Evolutionary conservation across 768 basidiomycete genomes (phyloP), one percentile per base, ranked within the genome.

Genomic region (Exidia glandulosa): DNA sequence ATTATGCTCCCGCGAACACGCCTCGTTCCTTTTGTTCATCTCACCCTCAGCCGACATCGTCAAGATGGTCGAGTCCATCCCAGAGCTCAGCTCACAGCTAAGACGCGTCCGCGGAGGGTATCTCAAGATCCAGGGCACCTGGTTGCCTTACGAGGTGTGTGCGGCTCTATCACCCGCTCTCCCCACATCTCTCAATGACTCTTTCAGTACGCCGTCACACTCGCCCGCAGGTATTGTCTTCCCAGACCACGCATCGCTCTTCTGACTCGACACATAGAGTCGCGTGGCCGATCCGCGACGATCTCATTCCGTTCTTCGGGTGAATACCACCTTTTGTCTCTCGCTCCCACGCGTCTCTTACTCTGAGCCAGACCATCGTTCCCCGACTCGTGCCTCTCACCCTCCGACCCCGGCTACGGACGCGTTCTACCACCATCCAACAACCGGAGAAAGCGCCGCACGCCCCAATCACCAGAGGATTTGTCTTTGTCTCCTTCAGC

Each of bases 51-150:
- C 91, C 66, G 91, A 94, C 76, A 91, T 94, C 59, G 88, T 93
- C 52, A 90, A 89, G 71, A 92, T 94, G 82, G 83, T 94, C 66
- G 91, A 94, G 74, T 89, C 88, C 2, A 89, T 92, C 66, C 91
- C 91, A 57, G 90, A 92, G 74, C 77, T 94, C 36, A 89, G 88
- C 30, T 78, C 84, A 32, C 82, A 87, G 65, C 84, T 92, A 67
- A 85, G 90, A 60, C 81, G 90, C 61, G 90, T 94, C 32, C 83
- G 89, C 52, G 90, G 89, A 60, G 88, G 90, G 57, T 90, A 90
- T 74, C 81, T 94, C 61, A 92, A 93, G 75, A 92, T 94, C 48
- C 91, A 94, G 68, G 91, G 91, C 32, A 92, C 91, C 25, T 94
- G 91, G 91, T 88, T 93, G 85, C 90, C 90, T 33, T 93, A 88